These are phyloP conservation scores for Coccinonectria pachysandricola DNA, from an alignment of 2,329 filamentous ascomycete genomes.

Conservation along the genomic window DNA sequence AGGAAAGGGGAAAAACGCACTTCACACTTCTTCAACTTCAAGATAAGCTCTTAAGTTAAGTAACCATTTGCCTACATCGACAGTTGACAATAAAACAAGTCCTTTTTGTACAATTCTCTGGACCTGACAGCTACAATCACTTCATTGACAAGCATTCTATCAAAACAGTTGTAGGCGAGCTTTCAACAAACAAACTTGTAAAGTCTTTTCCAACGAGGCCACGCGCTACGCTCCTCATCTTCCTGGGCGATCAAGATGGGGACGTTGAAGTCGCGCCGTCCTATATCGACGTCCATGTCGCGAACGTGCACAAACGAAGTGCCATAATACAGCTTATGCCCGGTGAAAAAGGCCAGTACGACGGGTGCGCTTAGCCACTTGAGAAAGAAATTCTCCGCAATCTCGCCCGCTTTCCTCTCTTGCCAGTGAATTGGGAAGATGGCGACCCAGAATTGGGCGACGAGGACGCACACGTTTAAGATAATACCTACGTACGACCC, in stretches of 20 bases:
- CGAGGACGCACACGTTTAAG: slow-evolving; percentile 65
- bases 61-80: too few relatives aligned
- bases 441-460: slow-evolving; percentile 83
- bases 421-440: slow-evolving; percentile 60
- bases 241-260: slow-evolving; percentile 71
- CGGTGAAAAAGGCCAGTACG: slow-evolving; percentile 55
- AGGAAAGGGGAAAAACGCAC: too few relatives aligned
- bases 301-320: slow-evolving; percentile 56
- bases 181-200: slow-evolving; percentile 70
- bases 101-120: too few relatives aligned
- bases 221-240: slow-evolving; percentile 57
- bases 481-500: slow-evolving; percentile 73
- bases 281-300: slow-evolving; percentile 82
- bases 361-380: slow-evolving; percentile 62
- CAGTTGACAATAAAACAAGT: too few relatives aligned
- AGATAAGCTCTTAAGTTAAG: too few relatives aligned
- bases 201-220: slow-evolving; percentile 67
- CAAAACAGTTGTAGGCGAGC: too few relatives aligned
- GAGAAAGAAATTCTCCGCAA: slow-evolving; percentile 61
- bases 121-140: too few relatives aligned
- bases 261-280: slow-evolving; percentile 75
- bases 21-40: too few relatives aligned
- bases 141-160: too few relatives aligned
- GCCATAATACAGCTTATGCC: slow-evolving; percentile 64
- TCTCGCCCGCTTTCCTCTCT: slow-evolving; percentile 29